Base-by-base conservation (phyloP, 495 filamentous ascomycete species). In the Podospora tetraspora region DNA sequence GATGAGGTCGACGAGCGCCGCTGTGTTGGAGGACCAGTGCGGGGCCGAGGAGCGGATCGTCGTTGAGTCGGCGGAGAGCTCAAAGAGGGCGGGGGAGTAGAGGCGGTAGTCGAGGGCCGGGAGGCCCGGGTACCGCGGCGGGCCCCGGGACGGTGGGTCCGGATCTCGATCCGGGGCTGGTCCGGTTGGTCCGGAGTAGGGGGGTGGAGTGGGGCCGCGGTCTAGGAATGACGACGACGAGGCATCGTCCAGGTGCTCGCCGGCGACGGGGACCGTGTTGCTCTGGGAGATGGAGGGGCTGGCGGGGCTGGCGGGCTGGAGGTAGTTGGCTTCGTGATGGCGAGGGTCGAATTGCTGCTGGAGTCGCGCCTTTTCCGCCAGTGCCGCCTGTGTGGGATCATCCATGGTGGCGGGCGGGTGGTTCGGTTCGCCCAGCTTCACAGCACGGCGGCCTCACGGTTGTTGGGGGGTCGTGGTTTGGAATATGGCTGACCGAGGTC, bases 101-200 rank as follows among this genome's bases (percentile, higher is more conserved):
- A 83, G 80, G 21, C 77, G 75, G 73, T 84, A 86, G 68, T 86
- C 79, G 21, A 87, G 76, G 10, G 71, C 24, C 0, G 84, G 84
- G 23, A 87, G 83, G 12, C 82, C 80, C 1, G 82, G 80, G 64
- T 79, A 81, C 29, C 66, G 67, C 59, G 78, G 76, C 10, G 77
- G 76, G 25, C 72, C 75, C 58, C 70, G 76, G 16, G 71, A 63
- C 34, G 66, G n/a, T 13, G 70, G 73, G 21, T 61, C 16, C 25
- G 70, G 62, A 30, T 72, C 34, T 21, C 71, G 65, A 11, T 74
- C 71, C 72, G 66, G 68, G 12, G 74, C 71, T 21, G 62, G 64
- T 59, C 69, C 72, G 1, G 78, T 77, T 9, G 82, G 82, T 23
- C 80, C 76, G 0, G 82, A 83, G 64, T 85, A 85, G 0, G 81